A percentile compares a stretch with the other conserved stretches of the same genome.
Conservation (phyloP, 2,329 filamentous ascomycete species). For the Sporothrix sp. region DNA sequence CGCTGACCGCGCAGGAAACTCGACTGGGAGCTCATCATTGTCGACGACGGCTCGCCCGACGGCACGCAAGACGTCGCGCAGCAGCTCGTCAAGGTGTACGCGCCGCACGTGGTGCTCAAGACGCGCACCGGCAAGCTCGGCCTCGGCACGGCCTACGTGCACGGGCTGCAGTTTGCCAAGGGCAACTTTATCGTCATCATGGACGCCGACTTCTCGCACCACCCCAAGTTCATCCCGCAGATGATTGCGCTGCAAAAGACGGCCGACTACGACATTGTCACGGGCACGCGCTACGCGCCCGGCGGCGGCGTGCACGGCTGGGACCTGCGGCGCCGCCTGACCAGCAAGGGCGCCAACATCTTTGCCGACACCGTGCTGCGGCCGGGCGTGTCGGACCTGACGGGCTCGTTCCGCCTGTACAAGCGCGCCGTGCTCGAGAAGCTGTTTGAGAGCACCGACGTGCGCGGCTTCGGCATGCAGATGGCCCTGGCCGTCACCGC, state of each 20-base stretch:
- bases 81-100: slow-evolving; percentile 81
- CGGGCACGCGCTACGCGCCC: slow-evolving; percentile 86
- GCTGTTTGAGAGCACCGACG: slow-evolving; percentile 83
- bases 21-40: slow-evolving; percentile 94
- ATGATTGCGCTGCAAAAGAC: slow-evolving; percentile 77
- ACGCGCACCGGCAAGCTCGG: slow-evolving; percentile 89
- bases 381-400: slow-evolving; percentile 90
- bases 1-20: slow-evolving; percentile 54
- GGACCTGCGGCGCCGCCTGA: slow-evolving; percentile 85
- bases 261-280: slow-evolving; percentile 89
- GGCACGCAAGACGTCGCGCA: slow-evolving; percentile 84
- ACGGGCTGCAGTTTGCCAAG: slow-evolving; percentile 79
- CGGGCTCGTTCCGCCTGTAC: slow-evolving; percentile 88
- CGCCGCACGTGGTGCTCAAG: slow-evolving; percentile 70
- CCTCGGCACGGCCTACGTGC: slow-evolving; percentile 93
- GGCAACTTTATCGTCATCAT: slow-evolving; percentile 99
- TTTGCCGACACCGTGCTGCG: slow-evolving; percentile 91
- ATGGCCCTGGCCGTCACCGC: slow-evolving; percentile 99
- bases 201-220: slow-evolving; percentile 98
- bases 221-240: slow-evolving; percentile 95
- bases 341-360: slow-evolving; percentile 80
- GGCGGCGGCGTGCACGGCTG: slow-evolving; percentile 88
- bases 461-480: slow-evolving; percentile 97
- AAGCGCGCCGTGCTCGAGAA: slow-evolving; percentile 83
- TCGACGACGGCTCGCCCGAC: slow-evolving; percentile 96